Percentiles rank a stretch among this genome's conserved stretches.
These are phyloP conservation scores for Macadamia integrifolia DNA, from an alignment of 164 flowering plant species.

Conservation along the genomic window DNA sequence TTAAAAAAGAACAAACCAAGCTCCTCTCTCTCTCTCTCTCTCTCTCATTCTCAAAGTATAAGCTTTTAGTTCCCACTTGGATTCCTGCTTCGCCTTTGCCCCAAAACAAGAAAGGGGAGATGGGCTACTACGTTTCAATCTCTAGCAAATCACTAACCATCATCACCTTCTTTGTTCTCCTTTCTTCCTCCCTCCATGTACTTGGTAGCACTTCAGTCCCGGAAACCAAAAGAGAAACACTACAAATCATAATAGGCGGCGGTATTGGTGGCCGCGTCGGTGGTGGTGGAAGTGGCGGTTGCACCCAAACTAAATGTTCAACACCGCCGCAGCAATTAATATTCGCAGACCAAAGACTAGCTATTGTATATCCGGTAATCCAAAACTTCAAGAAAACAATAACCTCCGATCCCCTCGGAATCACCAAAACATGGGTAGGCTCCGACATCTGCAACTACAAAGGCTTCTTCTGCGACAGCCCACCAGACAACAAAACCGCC, in stretches of 20 bases:
- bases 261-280: not conserved
- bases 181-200: not conserved
- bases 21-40: too few relatives aligned
- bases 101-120: not conserved
- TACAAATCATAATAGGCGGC: not conserved
- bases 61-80: too few relatives aligned
- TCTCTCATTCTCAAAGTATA: too few relatives aligned
- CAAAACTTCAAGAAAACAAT: slow-evolving; percentile 43
- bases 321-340: slow-evolving; percentile 3
- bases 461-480: slow-evolving; percentile 51
- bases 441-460: slow-evolving; percentile 46
- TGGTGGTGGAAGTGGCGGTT: not conserved
- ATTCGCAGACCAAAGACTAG: slow-evolving; percentile 36
- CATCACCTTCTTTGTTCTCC: not conserved
- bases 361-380: slow-evolving; percentile 35
- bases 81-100: too few relatives aligned
- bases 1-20: too few relatives aligned
- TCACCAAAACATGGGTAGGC: slow-evolving; percentile 54
- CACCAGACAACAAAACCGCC: slow-evolving; percentile 33
- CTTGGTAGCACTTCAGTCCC: not conserved
- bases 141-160: not conserved
- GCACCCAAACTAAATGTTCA: not conserved
- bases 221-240: not conserved
- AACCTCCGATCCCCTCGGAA: slow-evolving; percentile 36
- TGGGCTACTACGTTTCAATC: not conserved